Conservation (phyloP, 75 land plant genomes). For the Cunninghamia lanceolata region DNA sequence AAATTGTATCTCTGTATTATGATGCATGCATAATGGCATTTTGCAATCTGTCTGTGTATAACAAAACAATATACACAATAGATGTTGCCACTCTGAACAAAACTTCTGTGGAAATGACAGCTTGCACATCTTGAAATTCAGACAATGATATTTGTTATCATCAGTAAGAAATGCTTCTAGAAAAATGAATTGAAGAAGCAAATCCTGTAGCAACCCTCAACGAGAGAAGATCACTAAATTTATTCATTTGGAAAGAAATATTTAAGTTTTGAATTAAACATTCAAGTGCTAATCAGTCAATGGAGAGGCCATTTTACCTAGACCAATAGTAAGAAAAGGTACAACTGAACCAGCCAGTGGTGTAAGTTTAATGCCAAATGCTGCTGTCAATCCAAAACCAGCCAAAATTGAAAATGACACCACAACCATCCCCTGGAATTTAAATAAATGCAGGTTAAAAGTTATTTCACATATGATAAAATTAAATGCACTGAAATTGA, state of each 20-base stretch:
- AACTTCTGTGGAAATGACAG: background rate
- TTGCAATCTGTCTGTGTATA: background rate
- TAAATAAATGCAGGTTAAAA: conserved; percentile 5
- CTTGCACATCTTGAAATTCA: background rate
- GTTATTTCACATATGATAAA: background rate
- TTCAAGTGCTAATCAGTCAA: background rate
- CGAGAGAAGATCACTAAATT: background rate
- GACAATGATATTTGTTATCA: background rate
- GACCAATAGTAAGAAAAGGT: conserved; percentile 46
- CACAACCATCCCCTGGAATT: conserved; percentile 36
- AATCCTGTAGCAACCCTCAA: background rate
- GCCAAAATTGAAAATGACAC: conserved; percentile 42
- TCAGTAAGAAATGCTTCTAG: background rate
- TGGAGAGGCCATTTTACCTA: conserved; percentile 16
- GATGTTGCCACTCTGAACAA: background rate
- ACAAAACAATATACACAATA: background rate
- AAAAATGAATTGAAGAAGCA: background rate
- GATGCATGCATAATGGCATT: background rate
- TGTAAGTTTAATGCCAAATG: conserved; percentile 34
- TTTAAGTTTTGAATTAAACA: background rate
- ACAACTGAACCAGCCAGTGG: conserved; percentile 48
- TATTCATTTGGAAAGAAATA: background rate
- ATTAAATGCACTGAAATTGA: background rate
- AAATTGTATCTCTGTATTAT: background rate
- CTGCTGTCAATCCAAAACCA: conserved; percentile 48